Evolutionary conservation across 139 green algal genomes (phyloP), one percentile per base, ranked within the genome.

Genomic region (Tetraselmis striata): DNA sequence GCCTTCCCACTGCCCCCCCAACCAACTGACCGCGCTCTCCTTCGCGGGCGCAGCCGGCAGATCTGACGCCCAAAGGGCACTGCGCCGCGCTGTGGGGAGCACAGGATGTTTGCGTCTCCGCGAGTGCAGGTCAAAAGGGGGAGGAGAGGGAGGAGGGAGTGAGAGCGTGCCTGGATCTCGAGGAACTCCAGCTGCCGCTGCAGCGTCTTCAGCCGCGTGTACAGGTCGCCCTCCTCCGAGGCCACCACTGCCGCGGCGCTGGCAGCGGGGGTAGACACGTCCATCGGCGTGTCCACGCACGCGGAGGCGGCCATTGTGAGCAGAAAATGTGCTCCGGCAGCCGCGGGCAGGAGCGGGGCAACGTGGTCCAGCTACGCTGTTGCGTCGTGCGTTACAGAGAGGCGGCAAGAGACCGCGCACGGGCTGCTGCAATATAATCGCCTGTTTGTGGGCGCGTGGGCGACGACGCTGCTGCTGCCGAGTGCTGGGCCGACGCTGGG

Each of bases 151-250:
- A 67, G 45, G 45, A 5, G 45, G 18, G 45, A 18, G 45, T 67
- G 5, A 67, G 18, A 67, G 45, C 45, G 45, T 67, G 45, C 92
- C 89, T 99, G 97, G 32, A 99, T 99, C 29, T 99, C 96, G 28
- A 97, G 59, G 81, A 99, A 99, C 88, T 99, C 97, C 1, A 99
- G 88, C 88, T 98, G 91, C 2, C 94, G 85, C 85, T 99, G 94
- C 31, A 98, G 85, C 1, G 85, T 94, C 89, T 99, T 99, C 1
- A 99, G 87, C 25, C 87, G 84, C 0, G 93, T 92, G 85, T 98
- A 98, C 29, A 96, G 84, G 85, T 98, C 94, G 67, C 93, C 88
- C 1, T 91, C 84, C 27, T 84, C 85, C 23, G 81, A 79, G 23
- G 79, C 59, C 79, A 45, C 75, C 75, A 25, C 28, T 25, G 75